Conservation (phyloP, 208 protist genomes). For the Trypanosoma lewisi region DNA sequence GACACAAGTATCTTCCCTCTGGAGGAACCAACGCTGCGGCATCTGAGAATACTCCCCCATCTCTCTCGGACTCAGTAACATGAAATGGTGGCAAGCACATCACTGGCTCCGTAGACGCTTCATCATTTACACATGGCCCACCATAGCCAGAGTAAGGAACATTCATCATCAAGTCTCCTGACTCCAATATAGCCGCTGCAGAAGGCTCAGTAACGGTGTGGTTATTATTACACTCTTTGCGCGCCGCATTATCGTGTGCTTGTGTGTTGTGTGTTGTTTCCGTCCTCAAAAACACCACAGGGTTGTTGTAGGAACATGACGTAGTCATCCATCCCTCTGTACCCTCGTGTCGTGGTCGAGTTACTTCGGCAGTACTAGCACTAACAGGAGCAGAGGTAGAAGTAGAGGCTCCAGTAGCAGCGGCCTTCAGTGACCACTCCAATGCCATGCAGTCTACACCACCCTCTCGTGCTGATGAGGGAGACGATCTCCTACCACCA, state of each 20-base stretch:
- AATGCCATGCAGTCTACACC: conserved; percentile 28
- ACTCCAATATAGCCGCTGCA: not conserved
- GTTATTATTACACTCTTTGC: not conserved
- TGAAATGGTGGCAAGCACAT: conserved; percentile 1
- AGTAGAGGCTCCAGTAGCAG: not conserved
- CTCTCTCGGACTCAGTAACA: not conserved
- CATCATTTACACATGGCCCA: not conserved
- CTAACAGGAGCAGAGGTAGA: not conserved
- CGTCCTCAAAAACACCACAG: not conserved
- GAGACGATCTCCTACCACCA: not conserved
- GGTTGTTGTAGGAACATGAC: not conserved
- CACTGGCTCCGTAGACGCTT: not conserved
- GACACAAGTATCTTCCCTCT: not conserved
- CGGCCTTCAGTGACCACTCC: conserved; percentile 25
- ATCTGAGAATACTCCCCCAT: not conserved
- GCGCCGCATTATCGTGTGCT: not conserved
- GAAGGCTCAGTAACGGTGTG: not conserved
- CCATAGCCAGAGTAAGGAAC: not conserved
- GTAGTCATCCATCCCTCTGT: not conserved
- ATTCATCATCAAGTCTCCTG: not conserved
- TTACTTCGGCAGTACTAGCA: too few relatives aligned
- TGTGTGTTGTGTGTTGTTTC: not conserved
- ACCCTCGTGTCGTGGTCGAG: not conserved
- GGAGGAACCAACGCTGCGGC: not conserved
- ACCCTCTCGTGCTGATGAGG: not conserved